Evolutionary conservation across 2,329 filamentous ascomycete species (phyloP).

Genomic region (Ophiocordyceps camponoti-leonardi): DNA sequence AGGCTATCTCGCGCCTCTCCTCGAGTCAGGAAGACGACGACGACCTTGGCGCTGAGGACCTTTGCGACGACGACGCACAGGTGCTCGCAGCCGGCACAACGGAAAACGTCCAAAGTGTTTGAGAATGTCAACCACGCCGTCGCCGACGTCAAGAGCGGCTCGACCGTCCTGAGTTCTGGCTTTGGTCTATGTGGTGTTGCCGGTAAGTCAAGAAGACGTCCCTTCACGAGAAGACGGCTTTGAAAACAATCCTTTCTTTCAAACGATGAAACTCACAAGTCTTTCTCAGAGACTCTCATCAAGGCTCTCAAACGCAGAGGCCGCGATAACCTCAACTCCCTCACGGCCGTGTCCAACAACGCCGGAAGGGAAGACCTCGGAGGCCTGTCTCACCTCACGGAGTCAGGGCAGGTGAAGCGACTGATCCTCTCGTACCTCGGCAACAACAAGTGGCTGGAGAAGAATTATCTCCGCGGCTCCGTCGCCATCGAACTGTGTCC

Average conservation of each 20-base stretch:
- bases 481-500: constrained; percentile 84
- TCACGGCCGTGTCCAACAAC: constrained; percentile 90
- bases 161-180: constrained; percentile 63
- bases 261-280: no score
- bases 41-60: background rate
- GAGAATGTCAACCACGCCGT: constrained; percentile 45
- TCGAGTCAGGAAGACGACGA: background rate
- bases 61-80: constrained; percentile 2
- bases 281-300: constrained; percentile 47
- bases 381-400: constrained; percentile 57
- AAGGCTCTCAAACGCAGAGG: constrained; percentile 58
- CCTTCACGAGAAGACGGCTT: background rate
- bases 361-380: constrained; percentile 72
- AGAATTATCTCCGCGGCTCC: constrained; percentile 74
- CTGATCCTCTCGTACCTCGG: constrained; percentile 92
- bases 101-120: constrained; percentile 28
- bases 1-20: constrained; percentile 1
- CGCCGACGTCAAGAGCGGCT: constrained; percentile 61
- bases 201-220: constrained; percentile 29
- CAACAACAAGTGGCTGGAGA: constrained; percentile 86
- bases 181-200: constrained; percentile 74
- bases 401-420: constrained; percentile 72
- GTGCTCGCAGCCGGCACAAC: constrained; percentile 4
- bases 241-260: background rate
- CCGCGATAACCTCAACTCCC: constrained; percentile 48